Percentiles rank a stretch among this genome's conserved stretches.
These are phyloP conservation scores for Talaromyces marneffei DNA, from an alignment of 2,329 filamentous ascomycete genomes.

Conservation along the genomic window DNA sequence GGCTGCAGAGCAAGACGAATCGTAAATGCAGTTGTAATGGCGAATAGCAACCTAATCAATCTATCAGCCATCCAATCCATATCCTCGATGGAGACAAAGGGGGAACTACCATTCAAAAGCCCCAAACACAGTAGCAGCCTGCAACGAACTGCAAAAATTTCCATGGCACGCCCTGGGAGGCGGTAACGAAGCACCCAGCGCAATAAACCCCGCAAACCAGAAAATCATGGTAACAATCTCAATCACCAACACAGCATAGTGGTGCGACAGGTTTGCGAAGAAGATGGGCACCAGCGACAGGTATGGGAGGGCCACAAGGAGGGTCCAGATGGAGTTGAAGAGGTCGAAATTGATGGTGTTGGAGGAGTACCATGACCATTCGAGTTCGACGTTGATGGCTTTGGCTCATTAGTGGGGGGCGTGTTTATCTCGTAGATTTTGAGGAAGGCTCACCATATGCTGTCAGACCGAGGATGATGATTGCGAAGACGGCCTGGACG, in stretches of 20 bases:
- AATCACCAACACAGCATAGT: slow-evolving; percentile 58
- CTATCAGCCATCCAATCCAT: background rate
- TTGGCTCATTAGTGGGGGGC: background rate
- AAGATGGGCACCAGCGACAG: slow-evolving; percentile 62
- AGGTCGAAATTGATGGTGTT: slow-evolving; percentile 68
- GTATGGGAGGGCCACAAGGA: slow-evolving; percentile 63
- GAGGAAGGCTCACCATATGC: slow-evolving; percentile 55
- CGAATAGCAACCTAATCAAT: slow-evolving; percentile 11
- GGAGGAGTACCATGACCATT: slow-evolving; percentile 44
- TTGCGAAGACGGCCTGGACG: slow-evolving; percentile 60
- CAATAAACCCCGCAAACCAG: slow-evolving; percentile 84
- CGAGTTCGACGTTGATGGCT: slow-evolving; percentile 52
- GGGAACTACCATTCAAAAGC: slow-evolving; percentile 42
- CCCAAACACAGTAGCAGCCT: slow-evolving; percentile 48
- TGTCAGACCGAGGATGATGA: slow-evolving; percentile 70
- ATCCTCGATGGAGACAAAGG: background rate
- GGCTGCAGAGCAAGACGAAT: slow-evolving; percentile 9
- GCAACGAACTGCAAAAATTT: slow-evolving; percentile 55
- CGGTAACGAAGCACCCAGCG: slow-evolving; percentile 59
- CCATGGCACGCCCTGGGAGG: slow-evolving; percentile 26
- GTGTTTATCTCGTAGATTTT: background rate
- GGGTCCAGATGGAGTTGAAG: slow-evolving; percentile 71
- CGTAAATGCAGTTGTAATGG: slow-evolving; percentile 12
- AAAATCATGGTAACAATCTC: slow-evolving; percentile 74
- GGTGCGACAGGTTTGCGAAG: slow-evolving; percentile 56